A percentile compares a stretch with the other conserved stretches of the same genome.
These are phyloP conservation scores for Sechiopsis laciniata DNA, from an alignment of 306 rosid genomes.

Conservation along the genomic window DNA sequence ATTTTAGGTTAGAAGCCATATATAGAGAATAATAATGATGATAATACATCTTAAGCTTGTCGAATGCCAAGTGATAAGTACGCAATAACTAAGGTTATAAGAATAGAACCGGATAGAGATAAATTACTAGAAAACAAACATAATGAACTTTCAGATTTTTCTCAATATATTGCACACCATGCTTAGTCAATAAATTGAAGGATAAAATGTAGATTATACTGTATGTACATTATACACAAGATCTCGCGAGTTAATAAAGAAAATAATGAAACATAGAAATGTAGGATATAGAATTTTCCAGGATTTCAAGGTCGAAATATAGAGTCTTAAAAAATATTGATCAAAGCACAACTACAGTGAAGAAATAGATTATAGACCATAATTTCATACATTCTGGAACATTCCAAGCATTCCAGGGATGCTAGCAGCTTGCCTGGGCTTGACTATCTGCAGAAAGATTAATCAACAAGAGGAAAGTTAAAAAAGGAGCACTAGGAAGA, in stretches of 20 bases:
- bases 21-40: neutral
- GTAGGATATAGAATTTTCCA: neutral
- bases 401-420: slow-evolving; percentile 98
- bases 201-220: neutral
- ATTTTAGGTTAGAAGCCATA: neutral
- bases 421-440: slow-evolving; percentile 99
- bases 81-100: neutral
- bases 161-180: neutral
- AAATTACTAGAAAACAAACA: neutral
- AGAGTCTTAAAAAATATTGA: neutral
- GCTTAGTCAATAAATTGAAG: neutral
- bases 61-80: neutral
- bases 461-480: neutral
- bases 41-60: neutral
- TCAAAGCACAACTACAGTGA: neutral
- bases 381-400: slow-evolving; percentile 81
- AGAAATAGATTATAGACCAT: slow-evolving; percentile 7
- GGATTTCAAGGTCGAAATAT: neutral
- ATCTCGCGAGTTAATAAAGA: neutral
- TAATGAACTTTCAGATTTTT: neutral
- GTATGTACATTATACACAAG: neutral
- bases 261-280: neutral
- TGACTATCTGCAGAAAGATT: slow-evolving; percentile 69
- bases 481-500: neutral
- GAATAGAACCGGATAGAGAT: neutral